Base-by-base conservation (phyloP, 2,329 filamentous ascomycete genomes). In the Cladosporium colombiae region DNA sequence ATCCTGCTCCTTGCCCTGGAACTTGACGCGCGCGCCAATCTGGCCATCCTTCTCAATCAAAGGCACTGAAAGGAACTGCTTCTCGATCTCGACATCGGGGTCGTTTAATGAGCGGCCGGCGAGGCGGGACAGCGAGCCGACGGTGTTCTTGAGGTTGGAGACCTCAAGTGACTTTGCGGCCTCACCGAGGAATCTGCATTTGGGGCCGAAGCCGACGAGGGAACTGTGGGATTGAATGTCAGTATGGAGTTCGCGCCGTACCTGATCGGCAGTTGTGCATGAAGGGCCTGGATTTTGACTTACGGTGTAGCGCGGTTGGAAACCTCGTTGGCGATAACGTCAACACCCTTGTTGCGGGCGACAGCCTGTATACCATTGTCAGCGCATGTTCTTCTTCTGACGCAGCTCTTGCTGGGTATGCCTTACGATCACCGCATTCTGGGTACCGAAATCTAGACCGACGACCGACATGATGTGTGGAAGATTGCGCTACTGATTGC, bases 291-390 rank as follows among this genome's bases (percentile, higher is more conserved):
- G 25, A 27, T 44, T 59, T 37, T 10, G 52, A 89, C 93, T 86
- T 91, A 97, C 92, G 95, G 95, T 74, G 95, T 99, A 68, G 92
- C 89, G 82, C 95, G 90, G 87, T 99, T 98, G 73, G 95, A 99
- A 75, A 98, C 95, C 83, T 99, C 95, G 86, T 99, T 99, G 84
- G 92, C 91, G 79, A 99, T 96, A 80, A 99, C 95, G 85, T 99
- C 95, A 81, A 99, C 95, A 83, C 95, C 95, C 80, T 96, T 93
- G 83, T 98, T 98, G 81, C 95, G 89, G 78, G 95, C 95, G 81
- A 98, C 94, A 56, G 61, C 61, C 61, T 63, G 61, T 63, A 46
- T 44, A n/a, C 33, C 25, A 56, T 35, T 23, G 29, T 63, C 61
- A 63, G 61, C 60, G 60, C 49, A 29, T 63, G 61, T 23, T 31